A percentile compares a stretch with the other conserved stretches of the same genome.
Conservation (phyloP, 345 rosid genomes). For the Murraya paniculata region DNA sequence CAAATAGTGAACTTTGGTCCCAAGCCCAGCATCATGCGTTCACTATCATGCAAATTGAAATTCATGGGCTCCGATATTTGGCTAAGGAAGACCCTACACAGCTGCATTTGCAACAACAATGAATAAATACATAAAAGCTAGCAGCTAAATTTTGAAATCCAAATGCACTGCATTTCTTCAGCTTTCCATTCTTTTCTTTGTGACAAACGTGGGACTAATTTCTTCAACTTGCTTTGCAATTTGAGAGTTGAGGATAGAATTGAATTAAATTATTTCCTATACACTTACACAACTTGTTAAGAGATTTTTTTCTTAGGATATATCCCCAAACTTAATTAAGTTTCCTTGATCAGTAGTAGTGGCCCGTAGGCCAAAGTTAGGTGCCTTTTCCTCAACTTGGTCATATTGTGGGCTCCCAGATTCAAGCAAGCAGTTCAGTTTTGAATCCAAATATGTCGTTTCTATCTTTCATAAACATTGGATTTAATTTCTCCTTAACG, state of each 20-base stretch:
- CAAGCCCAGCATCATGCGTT: too few relatives aligned
- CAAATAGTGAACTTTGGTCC: too few relatives aligned
- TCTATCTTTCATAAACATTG: background rate
- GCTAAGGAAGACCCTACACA: background rate
- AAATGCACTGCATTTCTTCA: too few relatives aligned
- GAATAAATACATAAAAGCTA: too few relatives aligned
- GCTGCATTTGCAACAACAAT: background rate
- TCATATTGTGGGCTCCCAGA: too few relatives aligned
- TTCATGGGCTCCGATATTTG: background rate
- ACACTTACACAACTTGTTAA: background rate
- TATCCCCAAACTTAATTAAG: background rate
- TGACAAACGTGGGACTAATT: too few relatives aligned
- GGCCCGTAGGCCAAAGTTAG: too few relatives aligned
- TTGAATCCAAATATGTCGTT: background rate
- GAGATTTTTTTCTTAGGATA: background rate
- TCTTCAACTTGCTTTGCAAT: background rate
- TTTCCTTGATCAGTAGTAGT: too few relatives aligned
- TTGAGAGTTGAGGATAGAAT: background rate
- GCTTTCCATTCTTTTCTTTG: too few relatives aligned
- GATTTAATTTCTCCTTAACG: background rate
- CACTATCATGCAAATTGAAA: background rate
- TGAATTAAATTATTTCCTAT: too few relatives aligned
- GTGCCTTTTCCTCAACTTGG: too few relatives aligned
- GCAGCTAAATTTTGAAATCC: background rate
- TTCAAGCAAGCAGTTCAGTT: background rate